Evolutionary conservation across 371 early-diverging fungal genomes (phyloP).

Genomic region (Saksenaea oblongispora): DNA sequence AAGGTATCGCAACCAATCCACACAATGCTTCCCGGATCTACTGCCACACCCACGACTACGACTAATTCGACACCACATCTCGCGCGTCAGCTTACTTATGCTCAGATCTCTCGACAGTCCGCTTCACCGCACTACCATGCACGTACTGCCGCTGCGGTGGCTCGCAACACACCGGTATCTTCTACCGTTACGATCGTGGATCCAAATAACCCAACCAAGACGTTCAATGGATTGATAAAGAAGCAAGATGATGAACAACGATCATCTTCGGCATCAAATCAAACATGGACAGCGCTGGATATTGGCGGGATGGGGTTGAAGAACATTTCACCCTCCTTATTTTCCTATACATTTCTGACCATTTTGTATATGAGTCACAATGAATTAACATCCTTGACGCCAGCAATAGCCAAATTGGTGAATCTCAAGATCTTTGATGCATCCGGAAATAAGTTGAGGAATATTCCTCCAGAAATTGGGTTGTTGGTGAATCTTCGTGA

Average conservation of each 20-base stretch:
- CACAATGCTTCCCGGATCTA: conserved; percentile 35
- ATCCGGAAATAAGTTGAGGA: conserved; percentile 88
- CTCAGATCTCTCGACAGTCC: conserved; percentile 74
- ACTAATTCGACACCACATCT: conserved; percentile 52
- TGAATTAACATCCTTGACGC: conserved; percentile 76
- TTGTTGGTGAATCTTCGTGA: conserved; percentile 83
- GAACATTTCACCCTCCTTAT: conserved; percentile 73
- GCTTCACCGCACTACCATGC: conserved; percentile 89
- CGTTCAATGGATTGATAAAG: conserved; percentile 31
- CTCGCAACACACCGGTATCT: conserved; percentile 43
- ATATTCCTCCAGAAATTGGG: conserved; percentile 92
- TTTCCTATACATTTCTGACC: conserved; percentile 83
- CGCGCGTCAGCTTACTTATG: conserved; percentile 74
- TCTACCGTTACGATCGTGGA: conserved; percentile 66
- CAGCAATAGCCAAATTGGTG: conserved; percentile 68
- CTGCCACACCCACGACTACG: conserved; percentile 31
- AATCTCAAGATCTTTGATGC: conserved; percentile 77
- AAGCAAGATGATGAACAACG: conserved; percentile 23
- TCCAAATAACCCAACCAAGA: conserved; percentile 62
- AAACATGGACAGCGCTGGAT: conserved; percentile 84
- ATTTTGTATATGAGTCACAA: conserved; percentile 95
- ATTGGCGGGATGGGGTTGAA: conserved; percentile 92
- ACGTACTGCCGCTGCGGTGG: conserved; percentile 75
- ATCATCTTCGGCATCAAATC: conserved; percentile 11
- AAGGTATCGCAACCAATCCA: conserved; percentile 14